phyloP scores from a whole-genome alignment of 1,284 basidiomycete species.

The Cutaneotrichosporon mucoides region DNA sequence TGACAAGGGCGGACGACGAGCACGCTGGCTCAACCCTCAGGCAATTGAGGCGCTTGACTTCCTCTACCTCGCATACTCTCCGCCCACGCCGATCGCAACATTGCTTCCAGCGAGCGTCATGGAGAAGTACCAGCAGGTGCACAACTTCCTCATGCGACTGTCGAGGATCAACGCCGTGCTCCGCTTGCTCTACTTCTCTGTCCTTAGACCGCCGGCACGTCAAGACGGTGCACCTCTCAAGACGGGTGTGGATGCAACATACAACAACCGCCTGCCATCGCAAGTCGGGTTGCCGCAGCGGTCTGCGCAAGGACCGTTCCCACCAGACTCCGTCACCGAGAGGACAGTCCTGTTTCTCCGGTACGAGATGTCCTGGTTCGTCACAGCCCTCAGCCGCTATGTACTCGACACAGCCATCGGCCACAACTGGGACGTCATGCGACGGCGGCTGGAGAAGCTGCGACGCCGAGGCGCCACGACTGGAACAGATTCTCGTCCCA shows the following conservation, averaged over 20 bases:
- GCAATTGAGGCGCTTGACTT: slow-evolving; percentile 71
- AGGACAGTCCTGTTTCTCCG: slow-evolving; percentile 62
- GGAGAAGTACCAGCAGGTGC: slow-evolving; percentile 75
- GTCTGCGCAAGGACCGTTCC: slow-evolving; percentile 49
- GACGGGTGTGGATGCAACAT: slow-evolving; percentile 26
- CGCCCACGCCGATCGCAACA: slow-evolving; percentile 65
- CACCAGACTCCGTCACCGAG: slow-evolving; percentile 56
- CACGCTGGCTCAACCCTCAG: slow-evolving; percentile 70
- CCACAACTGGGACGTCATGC: slow-evolving; percentile 66
- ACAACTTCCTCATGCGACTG: slow-evolving; percentile 70
- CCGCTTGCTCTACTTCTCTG: slow-evolving; percentile 58
- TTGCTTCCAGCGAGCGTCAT: slow-evolving; percentile 65
- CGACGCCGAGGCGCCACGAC: slow-evolving; percentile 9
- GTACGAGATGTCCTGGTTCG: slow-evolving; percentile 66
- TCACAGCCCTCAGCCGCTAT: slow-evolving; percentile 62
- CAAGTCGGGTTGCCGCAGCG: slow-evolving; percentile 7
- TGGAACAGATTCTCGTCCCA: slow-evolving; percentile 18
- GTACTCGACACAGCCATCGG: slow-evolving; percentile 71
- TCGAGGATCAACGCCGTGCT: slow-evolving; percentile 70
- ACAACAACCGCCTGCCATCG: slow-evolving; percentile 7
- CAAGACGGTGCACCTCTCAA: slow-evolving; percentile 15
- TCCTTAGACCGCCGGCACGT: slow-evolving; percentile 14
- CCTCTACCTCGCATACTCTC: slow-evolving; percentile 79
- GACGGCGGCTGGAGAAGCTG: slow-evolving; percentile 49
- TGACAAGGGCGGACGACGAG: slow-evolving; percentile 54